Base-by-base conservation (phyloP, 768 basidiomycete genomes). In the Asterophora lycoperdoides region DNA sequence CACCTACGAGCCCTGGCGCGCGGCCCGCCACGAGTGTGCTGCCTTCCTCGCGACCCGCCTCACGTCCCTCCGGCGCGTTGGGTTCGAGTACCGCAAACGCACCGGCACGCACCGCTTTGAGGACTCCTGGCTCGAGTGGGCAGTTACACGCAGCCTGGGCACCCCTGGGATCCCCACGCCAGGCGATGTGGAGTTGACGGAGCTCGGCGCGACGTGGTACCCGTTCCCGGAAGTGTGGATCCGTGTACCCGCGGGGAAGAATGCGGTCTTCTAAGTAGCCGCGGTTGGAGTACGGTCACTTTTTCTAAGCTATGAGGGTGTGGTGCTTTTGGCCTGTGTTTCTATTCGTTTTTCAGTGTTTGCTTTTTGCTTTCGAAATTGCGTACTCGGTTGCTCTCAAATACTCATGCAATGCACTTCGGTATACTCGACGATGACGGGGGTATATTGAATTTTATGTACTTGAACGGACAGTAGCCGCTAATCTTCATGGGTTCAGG, bases 191-290 rank as follows among this genome's bases (percentile, higher is more conserved):
- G 49, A 40, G 39, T 44, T 74, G n/a, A 41, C 46, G 14, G 68
- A 73, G 52, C 44, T 67, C 18, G 56, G 51, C 1, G 56, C 62
- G 40, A 64, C 63, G 20, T 74, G 72, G 72, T 73, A 73, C 39
- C 67, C 63, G 5, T 72, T 72, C 54, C 73, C 73, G 10, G 70
- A 72, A 53, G 66, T 73, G 23, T 74, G 71, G 71, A 19, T 42
- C 11, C 59, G 58, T 2, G 60, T 61, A 1, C 19, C 41, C n/a
- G 32, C 32, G 1, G 30, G 33, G 2, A 33, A n/a, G 33, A 41
- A 18, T 32, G 36, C 23, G 6, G 23, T 26, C 15, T 30, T 20
- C 34, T 38, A 46, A 20, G n/a, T n/a, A 23, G 23, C 23, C 23
- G 6, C 6, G 23, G 23, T 23, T 23, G 23, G 23, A 23, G 6